Conservation (phyloP, 2,329 filamentous ascomycete species). For the Trichoderma harzianum region DNA sequence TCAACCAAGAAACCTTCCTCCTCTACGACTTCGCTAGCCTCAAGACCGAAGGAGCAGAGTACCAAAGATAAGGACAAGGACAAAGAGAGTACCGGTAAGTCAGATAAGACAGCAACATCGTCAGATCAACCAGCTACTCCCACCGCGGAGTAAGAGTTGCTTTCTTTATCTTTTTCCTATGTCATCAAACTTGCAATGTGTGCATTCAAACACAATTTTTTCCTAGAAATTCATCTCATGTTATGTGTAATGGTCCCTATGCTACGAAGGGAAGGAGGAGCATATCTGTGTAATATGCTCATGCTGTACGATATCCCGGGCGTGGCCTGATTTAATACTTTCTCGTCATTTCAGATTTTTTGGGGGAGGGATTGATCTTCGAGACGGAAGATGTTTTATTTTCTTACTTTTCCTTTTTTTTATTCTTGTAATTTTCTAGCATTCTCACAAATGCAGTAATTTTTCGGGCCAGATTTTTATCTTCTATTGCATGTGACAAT, state of each 20-base stretch:
- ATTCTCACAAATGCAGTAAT: not conserved
- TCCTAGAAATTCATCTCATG: not conserved
- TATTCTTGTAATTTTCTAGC: not conserved
- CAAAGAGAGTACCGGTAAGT: slow-evolving; percentile 3
- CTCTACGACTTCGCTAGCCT: not conserved
- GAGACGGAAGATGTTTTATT: not conserved
- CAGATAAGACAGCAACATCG: not conserved
- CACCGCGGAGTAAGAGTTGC: not conserved
- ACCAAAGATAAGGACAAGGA: slow-evolving; percentile 19
- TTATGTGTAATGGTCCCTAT: slow-evolving; percentile 3
- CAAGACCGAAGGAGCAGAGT: slow-evolving; percentile 18
- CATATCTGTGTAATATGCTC: not conserved
- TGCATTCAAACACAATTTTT: too few species aligned
- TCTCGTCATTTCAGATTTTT: not conserved
- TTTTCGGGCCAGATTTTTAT: not conserved
- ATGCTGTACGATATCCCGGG: slow-evolving; percentile 12
- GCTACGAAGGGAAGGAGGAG: not conserved
- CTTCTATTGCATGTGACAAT: not conserved
- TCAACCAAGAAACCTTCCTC: slow-evolving; percentile 17
- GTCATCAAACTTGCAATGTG: not conserved
- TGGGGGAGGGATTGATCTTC: not conserved
- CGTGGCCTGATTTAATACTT: slow-evolving; percentile 9
- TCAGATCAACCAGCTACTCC: not conserved
- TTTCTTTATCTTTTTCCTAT: not conserved
- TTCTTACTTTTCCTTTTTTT: not conserved